A percentile compares a stretch with the other conserved stretches of the same genome.
These are phyloP conservation scores for Torrubiellomyces zombiae DNA, from an alignment of 2,329 filamentous ascomycete species.

Conservation along the genomic window DNA sequence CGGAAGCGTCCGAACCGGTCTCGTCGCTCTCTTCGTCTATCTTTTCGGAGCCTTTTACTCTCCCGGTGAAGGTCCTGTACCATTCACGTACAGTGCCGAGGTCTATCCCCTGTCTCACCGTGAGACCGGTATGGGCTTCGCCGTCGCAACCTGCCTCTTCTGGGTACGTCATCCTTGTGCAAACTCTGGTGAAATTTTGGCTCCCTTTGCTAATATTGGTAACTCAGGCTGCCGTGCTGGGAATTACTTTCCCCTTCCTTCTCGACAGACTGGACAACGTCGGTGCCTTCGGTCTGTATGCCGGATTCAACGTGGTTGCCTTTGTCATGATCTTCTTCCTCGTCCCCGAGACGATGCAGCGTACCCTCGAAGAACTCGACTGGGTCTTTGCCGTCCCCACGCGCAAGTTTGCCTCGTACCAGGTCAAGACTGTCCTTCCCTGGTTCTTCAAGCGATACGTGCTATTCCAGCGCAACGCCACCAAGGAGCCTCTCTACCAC, in stretches of 20 bases:
- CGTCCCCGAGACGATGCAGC: slow-evolving; percentile 36
- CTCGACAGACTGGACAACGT: slow-evolving; percentile 16
- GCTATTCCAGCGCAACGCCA: slow-evolving; percentile 14
- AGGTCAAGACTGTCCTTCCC: slow-evolving; percentile 15
- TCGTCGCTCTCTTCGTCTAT: slow-evolving; percentile 46
- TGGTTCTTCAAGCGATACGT: slow-evolving; percentile 17
- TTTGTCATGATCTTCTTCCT: slow-evolving; percentile 35
- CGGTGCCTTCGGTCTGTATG: slow-evolving; percentile 32
- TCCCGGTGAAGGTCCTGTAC: slow-evolving; percentile 45
- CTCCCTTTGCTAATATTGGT: not conserved
- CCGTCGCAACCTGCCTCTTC: slow-evolving; percentile 42
- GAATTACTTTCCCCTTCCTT: slow-evolving; percentile 34
- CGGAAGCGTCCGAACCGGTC: slow-evolving; percentile 26
- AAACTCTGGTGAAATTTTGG: not conserved
- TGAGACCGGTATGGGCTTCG: slow-evolving; percentile 47
- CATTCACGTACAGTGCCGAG: slow-evolving; percentile 45
- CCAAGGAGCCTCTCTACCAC: slow-evolving; percentile 19
- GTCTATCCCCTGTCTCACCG: slow-evolving; percentile 48
- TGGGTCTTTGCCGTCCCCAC: slow-evolving; percentile 31
- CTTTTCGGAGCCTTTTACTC: slow-evolving; percentile 50
- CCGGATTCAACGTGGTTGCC: slow-evolving; percentile 36
- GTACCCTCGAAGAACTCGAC: slow-evolving; percentile 32
- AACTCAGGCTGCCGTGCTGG: slow-evolving; percentile 24
- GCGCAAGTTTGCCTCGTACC: slow-evolving; percentile 23
- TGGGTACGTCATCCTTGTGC: slow-evolving; percentile 15